phyloP scores from a whole-genome alignment of 495 filamentous ascomycete species.

The Articulospora tetracladia region DNA sequence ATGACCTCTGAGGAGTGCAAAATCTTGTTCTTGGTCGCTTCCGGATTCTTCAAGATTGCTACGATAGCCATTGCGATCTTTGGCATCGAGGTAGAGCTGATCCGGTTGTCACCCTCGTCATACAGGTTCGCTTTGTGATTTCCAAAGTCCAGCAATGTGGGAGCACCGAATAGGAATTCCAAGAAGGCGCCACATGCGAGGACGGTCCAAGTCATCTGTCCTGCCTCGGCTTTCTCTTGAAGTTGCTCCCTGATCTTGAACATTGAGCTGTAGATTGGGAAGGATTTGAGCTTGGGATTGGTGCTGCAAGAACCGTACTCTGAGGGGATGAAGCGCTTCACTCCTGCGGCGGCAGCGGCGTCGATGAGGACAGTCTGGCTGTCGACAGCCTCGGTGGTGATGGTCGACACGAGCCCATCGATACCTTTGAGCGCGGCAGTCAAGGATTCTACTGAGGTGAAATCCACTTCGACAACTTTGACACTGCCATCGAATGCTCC shows the following conservation, averaged over 20 bases:
- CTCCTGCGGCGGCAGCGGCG: slow-evolving; percentile 53
- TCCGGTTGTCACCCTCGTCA: slow-evolving; percentile 34
- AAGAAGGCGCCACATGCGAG: slow-evolving; percentile 42
- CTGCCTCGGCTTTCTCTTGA: slow-evolving; percentile 28
- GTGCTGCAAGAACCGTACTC: slow-evolving; percentile 58
- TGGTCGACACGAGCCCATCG: slow-evolving; percentile 53
- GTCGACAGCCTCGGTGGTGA: slow-evolving; percentile 33
- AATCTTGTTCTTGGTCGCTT: slow-evolving; percentile 43
- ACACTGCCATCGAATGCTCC: slow-evolving; percentile 31
- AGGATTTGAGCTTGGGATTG: slow-evolving; percentile 30
- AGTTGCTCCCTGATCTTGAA: slow-evolving; percentile 36
- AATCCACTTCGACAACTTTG: slow-evolving; percentile 44
- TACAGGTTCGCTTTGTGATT: slow-evolving; percentile 28
- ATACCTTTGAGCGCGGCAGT: slow-evolving; percentile 43
- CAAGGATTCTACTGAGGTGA: slow-evolving; percentile 45
- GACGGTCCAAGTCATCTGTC: slow-evolving; percentile 38
- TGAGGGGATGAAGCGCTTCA: slow-evolving; percentile 58
- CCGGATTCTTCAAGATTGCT: slow-evolving; percentile 38
- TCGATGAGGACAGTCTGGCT: slow-evolving; percentile 50
- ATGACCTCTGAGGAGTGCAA: slow-evolving; percentile 38
- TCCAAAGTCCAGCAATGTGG: slow-evolving; percentile 14
- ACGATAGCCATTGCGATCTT: slow-evolving; percentile 39
- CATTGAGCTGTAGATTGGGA: slow-evolving; percentile 44
- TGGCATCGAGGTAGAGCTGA: slow-evolving; percentile 39
- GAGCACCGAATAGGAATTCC: slow-evolving; percentile 22